Percentiles rank a stretch among this genome's conserved stretches.
Evolutionary conservation across 129 eudicot species (phyloP).

Genomic region (Flaveria sonorensis): DNA sequence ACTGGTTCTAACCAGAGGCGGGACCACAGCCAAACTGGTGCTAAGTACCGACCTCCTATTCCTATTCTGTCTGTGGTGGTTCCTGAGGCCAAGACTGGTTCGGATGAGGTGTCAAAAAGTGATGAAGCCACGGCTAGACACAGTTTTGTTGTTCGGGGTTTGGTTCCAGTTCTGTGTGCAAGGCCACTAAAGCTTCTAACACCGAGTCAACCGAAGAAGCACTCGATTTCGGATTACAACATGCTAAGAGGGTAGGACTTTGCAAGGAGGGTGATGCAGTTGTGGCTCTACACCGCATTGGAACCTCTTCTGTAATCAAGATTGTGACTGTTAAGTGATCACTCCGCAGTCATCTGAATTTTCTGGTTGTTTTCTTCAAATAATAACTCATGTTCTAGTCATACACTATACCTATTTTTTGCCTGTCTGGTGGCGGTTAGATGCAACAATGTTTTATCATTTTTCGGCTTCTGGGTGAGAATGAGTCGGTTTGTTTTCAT

Average conservation of each 20-base stretch:
- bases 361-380: conserved; percentile 4
- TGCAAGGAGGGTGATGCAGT: conserved; percentile 42
- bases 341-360: neutral
- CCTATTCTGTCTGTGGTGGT: conserved; percentile 43
- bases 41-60: conserved; percentile 37
- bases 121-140: conserved; percentile 38
- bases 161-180: conserved; percentile 36
- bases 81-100: conserved; percentile 31
- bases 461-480: neutral
- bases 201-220: conserved; percentile 40
- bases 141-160: conserved; percentile 35
- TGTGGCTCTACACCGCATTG: conserved; percentile 45
- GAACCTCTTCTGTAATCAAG: conserved; percentile 43
- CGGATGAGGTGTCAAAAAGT: conserved; percentile 19
- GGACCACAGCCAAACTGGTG: conserved; percentile 45
- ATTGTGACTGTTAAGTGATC: conserved; percentile 40
- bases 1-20: conserved; percentile 41
- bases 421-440: neutral
- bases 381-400: conserved; percentile 22
- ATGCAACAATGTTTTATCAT: neutral
- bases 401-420: neutral
- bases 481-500: conserved; percentile 1
- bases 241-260: conserved; percentile 38
- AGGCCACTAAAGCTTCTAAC: conserved; percentile 22
- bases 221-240: conserved; percentile 35